Evolutionary conservation across 305 asterid species (phyloP).

Genomic region (Fraxinus baroniana): DNA sequence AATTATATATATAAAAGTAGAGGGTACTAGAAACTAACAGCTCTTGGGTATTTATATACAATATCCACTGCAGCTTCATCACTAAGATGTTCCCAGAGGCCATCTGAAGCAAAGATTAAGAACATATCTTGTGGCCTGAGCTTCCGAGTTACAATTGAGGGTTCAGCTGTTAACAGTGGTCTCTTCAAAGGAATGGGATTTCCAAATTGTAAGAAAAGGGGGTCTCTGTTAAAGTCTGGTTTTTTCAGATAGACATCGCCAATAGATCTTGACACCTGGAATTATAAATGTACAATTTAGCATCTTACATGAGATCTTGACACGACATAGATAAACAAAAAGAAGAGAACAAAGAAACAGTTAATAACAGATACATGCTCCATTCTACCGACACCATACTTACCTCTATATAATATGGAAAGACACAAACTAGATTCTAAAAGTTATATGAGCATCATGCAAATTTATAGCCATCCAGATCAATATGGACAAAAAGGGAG

Average conservation of each 20-base stretch:
- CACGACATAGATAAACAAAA: conserved; percentile 11
- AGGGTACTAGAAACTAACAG: conserved; percentile 59
- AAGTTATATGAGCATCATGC: conserved; percentile 35
- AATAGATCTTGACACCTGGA: conserved; percentile 94
- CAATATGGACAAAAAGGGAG: conserved; percentile 31
- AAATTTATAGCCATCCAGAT: conserved; percentile 27
- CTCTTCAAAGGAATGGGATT: conserved; percentile 68
- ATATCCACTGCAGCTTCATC: conserved; percentile 82
- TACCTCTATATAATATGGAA: conserved; percentile 33
- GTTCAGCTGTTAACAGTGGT: conserved; percentile 83
- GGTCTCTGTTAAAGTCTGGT: conserved; percentile 79
- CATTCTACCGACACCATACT: conserved; percentile 31
- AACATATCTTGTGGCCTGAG: conserved; percentile 76
- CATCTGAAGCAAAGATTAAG: conserved; percentile 93
- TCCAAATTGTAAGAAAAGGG: conserved; percentile 58
- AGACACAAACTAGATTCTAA: conserved; percentile 37
- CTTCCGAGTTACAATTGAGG: conserved; percentile 75
- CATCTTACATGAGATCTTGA: conserved; percentile 2
- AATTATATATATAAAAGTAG: background rate
- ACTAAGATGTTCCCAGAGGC: conserved; percentile 92
- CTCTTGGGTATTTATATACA: conserved; percentile 74
- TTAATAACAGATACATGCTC: conserved; percentile 21
- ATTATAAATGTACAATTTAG: conserved; percentile 3
- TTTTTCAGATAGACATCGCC: conserved; percentile 92
- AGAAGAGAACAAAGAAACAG: background rate